Base-by-base conservation (phyloP, 257 asterid species). In the Striga asiatica region DNA sequence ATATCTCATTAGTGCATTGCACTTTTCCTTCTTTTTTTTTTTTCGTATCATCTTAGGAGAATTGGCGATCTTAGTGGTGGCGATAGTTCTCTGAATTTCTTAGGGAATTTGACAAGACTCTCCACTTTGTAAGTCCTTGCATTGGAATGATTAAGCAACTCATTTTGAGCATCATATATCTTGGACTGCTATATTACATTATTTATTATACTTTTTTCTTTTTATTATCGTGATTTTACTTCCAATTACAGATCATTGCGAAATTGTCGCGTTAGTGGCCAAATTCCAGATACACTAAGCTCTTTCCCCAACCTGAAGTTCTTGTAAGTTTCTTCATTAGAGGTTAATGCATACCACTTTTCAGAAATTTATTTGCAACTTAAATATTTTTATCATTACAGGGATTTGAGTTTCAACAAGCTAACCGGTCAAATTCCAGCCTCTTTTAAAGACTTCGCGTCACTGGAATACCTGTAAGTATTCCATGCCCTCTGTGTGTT, bases 391-490 rank as follows among this genome's bases (percentile, higher is more conserved):
- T 29, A 21, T 54, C 56, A 20, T 21, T 41, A 49, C 61, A 76
- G 91, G 78, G 91, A 81, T 75, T 68, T 81, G 80, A 81, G 86
- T 75, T 81, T 76, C 75, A 81, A 81, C 75, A 74, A 78, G 75
- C 63, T 81, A 60, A 74, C 74, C 39, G 91, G 86, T 29, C 71
- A 28, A 55, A 74, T 81, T 56, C 91, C 91, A 39, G 70, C 43
- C 13, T 69, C 86, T 2, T 81, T 73, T 56, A 60, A 70, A 69
- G 45, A 60, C 39, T 69, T 69, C 60, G 29, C 77, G 57, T 70
- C 86, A 2, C 28, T 81, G 13, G 55, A 69, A 55, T 81, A 76
- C 61, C 65, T 78, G 91, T 78, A 74, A 76, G 83, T 61, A 61
- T 42, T 41, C 24, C 43, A 12, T 59, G 37, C 20, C 16, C 50